A percentile compares a stretch with the other conserved stretches of the same genome.
Evolutionary conservation across 2,329 filamentous ascomycete genomes (phyloP).

Genomic region (Davidsoniella eucalypti): DNA sequence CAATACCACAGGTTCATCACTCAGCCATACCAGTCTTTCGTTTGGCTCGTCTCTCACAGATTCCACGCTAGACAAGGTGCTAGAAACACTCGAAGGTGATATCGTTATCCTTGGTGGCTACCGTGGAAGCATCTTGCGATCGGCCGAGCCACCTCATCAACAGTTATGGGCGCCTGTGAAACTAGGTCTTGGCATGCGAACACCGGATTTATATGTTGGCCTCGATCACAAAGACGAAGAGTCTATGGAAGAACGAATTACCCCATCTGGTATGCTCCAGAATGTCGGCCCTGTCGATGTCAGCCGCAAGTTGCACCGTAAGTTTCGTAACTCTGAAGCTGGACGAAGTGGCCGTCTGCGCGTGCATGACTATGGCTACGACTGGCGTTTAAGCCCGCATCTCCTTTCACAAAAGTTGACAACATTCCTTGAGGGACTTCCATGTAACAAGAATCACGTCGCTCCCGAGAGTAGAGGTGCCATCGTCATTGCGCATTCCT

Average conservation of each 20-base stretch:
- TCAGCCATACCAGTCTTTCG: neutral
- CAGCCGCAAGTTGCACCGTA: conserved; percentile 64
- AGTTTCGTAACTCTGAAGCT: conserved; percentile 58
- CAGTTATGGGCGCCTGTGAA: conserved; percentile 92
- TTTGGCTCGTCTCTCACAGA: conserved; percentile 8
- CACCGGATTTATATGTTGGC: conserved; percentile 80
- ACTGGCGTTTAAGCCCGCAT: conserved; percentile 79
- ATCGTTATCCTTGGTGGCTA: conserved; percentile 82
- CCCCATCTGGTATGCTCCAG: conserved; percentile 74
- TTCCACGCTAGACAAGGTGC: conserved; percentile 32
- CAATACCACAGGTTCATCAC: conserved; percentile 14
- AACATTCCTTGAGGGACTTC: conserved; percentile 54
- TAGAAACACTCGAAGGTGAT: conserved; percentile 64
- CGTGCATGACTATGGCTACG: conserved; percentile 84
- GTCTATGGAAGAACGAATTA: conserved; percentile 65
- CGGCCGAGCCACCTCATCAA: conserved; percentile 64
- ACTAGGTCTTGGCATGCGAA: conserved; percentile 77
- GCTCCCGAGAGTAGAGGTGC: conserved; percentile 47
- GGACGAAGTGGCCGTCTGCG: conserved; percentile 52
- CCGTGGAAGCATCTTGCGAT: conserved; percentile 74
- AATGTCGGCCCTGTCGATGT: conserved; percentile 88
- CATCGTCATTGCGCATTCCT: conserved; percentile 67
- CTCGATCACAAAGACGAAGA: conserved; percentile 69
- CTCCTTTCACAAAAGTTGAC: conserved; percentile 57
- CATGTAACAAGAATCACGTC: conserved; percentile 46